Conservation (phyloP, 371 early-diverging fungal genomes). For the Mortierella sp. region DNA sequence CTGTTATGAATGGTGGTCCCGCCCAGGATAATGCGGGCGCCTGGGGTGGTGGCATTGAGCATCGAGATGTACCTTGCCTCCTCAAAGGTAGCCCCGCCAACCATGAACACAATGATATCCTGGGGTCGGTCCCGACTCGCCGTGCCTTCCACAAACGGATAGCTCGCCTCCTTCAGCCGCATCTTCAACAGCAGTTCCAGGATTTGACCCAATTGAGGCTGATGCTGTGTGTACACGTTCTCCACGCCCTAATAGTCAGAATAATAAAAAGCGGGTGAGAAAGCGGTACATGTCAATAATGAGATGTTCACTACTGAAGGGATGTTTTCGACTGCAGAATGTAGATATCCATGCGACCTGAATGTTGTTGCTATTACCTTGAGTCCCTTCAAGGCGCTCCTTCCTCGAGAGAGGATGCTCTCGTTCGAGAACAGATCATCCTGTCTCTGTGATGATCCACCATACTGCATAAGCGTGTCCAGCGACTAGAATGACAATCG, state of each 20-base stretch:
- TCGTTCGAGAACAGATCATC: conserved; percentile 91
- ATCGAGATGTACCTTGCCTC: conserved; percentile 89
- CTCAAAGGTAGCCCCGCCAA: conserved; percentile 94
- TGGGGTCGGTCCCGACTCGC: conserved; percentile 85
- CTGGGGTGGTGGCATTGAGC: conserved; percentile 82
- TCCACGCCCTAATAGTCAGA: conserved; percentile 85
- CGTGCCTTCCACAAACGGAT: conserved; percentile 78
- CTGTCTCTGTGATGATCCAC: conserved; percentile 85
- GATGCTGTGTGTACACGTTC: conserved; percentile 97
- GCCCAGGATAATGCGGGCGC: conserved; percentile 88
- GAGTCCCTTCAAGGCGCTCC: conserved; percentile 87
- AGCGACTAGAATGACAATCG: conserved; percentile 63
- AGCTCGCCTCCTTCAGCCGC: conserved; percentile 79
- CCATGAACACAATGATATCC: conserved; percentile 93
- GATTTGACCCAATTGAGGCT: conserved; percentile 84
- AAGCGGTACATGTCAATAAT: background rate
- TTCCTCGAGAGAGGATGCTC: conserved; percentile 84
- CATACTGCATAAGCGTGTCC: conserved; percentile 82
- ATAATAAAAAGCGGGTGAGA: background rate
- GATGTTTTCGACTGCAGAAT: background rate
- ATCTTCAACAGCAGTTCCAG: conserved; percentile 86
- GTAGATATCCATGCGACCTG: no score
- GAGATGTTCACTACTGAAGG: background rate
- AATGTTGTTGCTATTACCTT: no score
- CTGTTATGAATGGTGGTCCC: conserved; percentile 92